Conservation (phyloP, 805 yeast species). For the Brettanomyces nanus region DNA sequence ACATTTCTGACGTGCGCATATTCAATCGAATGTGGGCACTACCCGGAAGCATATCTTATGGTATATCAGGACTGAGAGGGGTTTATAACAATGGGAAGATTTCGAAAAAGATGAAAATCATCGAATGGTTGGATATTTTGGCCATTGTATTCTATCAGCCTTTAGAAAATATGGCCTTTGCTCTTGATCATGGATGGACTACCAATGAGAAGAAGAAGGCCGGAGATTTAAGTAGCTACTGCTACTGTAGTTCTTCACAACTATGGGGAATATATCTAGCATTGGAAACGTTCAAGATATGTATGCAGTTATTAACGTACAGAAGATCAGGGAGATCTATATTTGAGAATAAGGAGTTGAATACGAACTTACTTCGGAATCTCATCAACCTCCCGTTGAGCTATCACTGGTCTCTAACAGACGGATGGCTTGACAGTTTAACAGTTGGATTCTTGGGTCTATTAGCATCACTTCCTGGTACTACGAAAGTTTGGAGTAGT, state of each 20-base stretch:
- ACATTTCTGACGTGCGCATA: slow-evolving; percentile 28
- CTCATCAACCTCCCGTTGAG: slow-evolving; percentile 29
- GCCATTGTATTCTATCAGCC: slow-evolving; percentile 26
- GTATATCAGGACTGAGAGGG: slow-evolving; percentile 12
- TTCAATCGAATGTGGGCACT: slow-evolving; percentile 30
- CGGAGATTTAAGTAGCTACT: slow-evolving; percentile 15
- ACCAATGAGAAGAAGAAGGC: slow-evolving; percentile 11
- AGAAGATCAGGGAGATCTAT: slow-evolving; percentile 1
- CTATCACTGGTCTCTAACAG: slow-evolving; percentile 29
- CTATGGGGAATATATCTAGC: slow-evolving; percentile 29
- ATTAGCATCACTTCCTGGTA: slow-evolving; percentile 6
- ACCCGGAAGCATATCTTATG: slow-evolving; percentile 21
- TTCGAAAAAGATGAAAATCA: slow-evolving; percentile 12
- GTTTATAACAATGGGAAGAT: slow-evolving; percentile 5
- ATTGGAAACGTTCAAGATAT: slow-evolving; percentile 22
- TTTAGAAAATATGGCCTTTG: slow-evolving; percentile 28
- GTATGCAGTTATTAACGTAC: neutral
- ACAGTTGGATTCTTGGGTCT: slow-evolving; percentile 30
- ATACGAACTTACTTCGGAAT: slow-evolving; percentile 17
- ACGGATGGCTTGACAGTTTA: slow-evolving; percentile 26
- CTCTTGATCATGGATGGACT: slow-evolving; percentile 26
- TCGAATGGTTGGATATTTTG: slow-evolving; percentile 19
- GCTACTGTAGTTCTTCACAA: slow-evolving; percentile 24
- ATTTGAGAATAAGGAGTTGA: neutral
- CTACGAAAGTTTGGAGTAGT: neutral